A percentile compares a stretch with the other conserved stretches of the same genome.
These are phyloP conservation scores for Pistacia integerrima DNA, from an alignment of 345 rosid genomes.

Conservation along the genomic window DNA sequence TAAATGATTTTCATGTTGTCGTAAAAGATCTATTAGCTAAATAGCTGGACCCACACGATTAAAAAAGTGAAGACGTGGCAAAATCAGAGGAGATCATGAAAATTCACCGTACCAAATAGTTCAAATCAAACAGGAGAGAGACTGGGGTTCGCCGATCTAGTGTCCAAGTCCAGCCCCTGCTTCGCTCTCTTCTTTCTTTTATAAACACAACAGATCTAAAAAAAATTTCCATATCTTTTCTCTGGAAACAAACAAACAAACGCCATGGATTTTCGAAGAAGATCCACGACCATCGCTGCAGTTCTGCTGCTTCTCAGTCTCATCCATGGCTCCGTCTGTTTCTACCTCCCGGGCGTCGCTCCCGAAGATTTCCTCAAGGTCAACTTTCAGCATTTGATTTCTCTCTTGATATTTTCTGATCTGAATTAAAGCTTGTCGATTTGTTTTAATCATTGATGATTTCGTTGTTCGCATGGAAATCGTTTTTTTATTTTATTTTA, in stretches of 20 bases:
- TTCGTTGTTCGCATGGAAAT: background rate
- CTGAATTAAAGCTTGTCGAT: background rate
- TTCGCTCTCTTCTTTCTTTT: background rate
- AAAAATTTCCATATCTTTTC: background rate
- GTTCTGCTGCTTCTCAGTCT: slow-evolving; percentile 36
- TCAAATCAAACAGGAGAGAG: background rate
- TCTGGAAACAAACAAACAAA: background rate
- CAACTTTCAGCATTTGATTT: background rate
- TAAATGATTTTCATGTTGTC: no score
- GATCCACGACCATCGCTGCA: slow-evolving; percentile 31
- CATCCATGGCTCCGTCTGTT: slow-evolving; percentile 63
- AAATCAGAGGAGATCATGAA: background rate
- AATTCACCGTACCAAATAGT: background rate
- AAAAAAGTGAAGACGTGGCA: slow-evolving; percentile 8
- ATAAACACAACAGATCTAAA: slow-evolving; percentile 28
- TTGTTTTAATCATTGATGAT: background rate
- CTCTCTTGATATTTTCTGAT: background rate
- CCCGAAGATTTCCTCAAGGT: slow-evolving; percentile 94
- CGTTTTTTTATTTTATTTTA: no score
- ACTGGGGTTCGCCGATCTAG: background rate
- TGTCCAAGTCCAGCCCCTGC: background rate
- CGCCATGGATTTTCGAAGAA: slow-evolving; percentile 47
- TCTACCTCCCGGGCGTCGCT: slow-evolving; percentile 99
- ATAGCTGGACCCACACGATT: no score
- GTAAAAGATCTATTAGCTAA: no score